A percentile compares a stretch with the other conserved stretches of the same genome.
Conservation (phyloP, 2,329 filamentous ascomycete species). For the Fusarium sublunatum region DNA sequence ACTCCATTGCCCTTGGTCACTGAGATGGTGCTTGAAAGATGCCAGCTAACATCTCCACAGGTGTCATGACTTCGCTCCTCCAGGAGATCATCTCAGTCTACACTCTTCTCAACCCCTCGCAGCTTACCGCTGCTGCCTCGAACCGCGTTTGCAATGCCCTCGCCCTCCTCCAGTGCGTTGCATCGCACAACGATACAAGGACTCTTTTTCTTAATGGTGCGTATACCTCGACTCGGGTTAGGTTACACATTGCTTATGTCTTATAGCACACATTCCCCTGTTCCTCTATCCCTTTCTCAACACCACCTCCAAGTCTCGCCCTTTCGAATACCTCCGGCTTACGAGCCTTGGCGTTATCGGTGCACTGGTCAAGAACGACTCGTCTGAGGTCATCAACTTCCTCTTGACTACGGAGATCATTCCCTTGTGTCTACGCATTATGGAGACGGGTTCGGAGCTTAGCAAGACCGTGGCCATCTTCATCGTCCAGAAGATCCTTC, state of each 20-base stretch:
- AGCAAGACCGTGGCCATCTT: slow-evolving; percentile 99
- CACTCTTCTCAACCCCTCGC: slow-evolving; percentile 93
- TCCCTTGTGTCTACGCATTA: slow-evolving; percentile 94
- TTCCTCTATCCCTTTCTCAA: slow-evolving; percentile 99
- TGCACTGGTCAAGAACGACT: slow-evolving; percentile 98
- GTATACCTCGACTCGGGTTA: slow-evolving; percentile 37
- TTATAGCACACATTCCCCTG: slow-evolving; percentile 89
- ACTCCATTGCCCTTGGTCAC: slow-evolving; percentile 12
- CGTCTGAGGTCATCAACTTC: slow-evolving; percentile 98
- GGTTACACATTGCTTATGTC: slow-evolving; percentile 23
- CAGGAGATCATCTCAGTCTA: slow-evolving; percentile 99
- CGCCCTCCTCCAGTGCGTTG: slow-evolving; percentile 94
- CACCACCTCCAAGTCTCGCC: slow-evolving; percentile 96
- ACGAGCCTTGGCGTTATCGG: slow-evolving; percentile 97
- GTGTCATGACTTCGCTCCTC: slow-evolving; percentile 96
- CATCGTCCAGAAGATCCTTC: slow-evolving; percentile 98
- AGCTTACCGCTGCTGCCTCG: slow-evolving; percentile 95
- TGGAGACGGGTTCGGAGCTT: slow-evolving; percentile 98
- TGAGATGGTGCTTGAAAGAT: slow-evolving; percentile 21
- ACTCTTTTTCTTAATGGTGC: slow-evolving; percentile 92
- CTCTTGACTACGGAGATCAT: slow-evolving; percentile 98
- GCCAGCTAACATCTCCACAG: slow-evolving; percentile 58
- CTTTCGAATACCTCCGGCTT: slow-evolving; percentile 95
- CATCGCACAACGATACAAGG: slow-evolving; percentile 95
- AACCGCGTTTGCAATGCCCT: slow-evolving; percentile 98